Conservation (phyloP, 2,329 filamentous ascomycete genomes). For the Talaromyces sp. region DNA sequence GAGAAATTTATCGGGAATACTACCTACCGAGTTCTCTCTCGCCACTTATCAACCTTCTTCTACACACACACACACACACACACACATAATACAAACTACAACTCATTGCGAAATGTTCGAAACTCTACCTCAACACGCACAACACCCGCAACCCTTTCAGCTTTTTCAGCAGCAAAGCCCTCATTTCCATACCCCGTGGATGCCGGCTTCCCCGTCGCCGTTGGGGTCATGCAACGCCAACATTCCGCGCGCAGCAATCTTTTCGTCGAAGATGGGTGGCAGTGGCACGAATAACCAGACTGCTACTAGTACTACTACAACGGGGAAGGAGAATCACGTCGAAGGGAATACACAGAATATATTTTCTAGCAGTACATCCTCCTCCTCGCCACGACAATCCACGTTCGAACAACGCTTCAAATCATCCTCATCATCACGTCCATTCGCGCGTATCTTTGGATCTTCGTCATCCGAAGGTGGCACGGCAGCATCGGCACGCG, state of each 20-base stretch:
- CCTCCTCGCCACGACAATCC: conserved; percentile 8
- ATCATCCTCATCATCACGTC: conserved; percentile 27
- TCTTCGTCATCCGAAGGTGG: conserved; percentile 1
- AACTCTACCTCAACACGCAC: conserved; percentile 8
- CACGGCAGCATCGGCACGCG: conserved; percentile 24
- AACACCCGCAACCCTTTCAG: background rate
- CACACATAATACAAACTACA: background rate
- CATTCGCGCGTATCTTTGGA: conserved; percentile 13
- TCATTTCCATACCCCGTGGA: background rate
- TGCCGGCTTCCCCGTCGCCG: conserved; percentile 10
- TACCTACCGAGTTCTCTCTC: background rate
- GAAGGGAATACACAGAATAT: background rate
- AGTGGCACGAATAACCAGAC: background rate
- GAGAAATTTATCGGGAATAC: background rate
- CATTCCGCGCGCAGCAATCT: conserved; percentile 5
- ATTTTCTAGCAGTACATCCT: background rate
- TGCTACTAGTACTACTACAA: background rate
- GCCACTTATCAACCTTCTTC: background rate
- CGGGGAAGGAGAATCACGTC: conserved; percentile 2
- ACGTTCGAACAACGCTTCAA: conserved; percentile 35
- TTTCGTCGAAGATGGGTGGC: conserved; percentile 10
- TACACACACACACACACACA: background rate
- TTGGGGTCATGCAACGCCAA: conserved; percentile 10
- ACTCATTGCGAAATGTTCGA: conserved; percentile 8
- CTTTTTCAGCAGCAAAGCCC: background rate